These are phyloP conservation scores for Nicotiana attenuata DNA, from an alignment of 257 asterid genomes.

Conservation along the genomic window DNA sequence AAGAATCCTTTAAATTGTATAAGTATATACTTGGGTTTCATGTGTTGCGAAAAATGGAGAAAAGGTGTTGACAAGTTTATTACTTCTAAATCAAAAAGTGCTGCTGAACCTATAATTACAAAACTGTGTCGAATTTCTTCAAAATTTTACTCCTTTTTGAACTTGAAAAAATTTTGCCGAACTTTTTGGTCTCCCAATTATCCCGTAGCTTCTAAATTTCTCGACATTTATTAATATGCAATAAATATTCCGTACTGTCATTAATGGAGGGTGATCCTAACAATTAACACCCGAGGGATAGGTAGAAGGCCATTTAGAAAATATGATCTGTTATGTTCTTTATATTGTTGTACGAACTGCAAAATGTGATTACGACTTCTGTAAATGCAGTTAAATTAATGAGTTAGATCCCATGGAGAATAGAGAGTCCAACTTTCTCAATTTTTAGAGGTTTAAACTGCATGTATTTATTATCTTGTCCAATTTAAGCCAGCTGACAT, in stretches of 20 bases:
- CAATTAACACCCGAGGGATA: neutral
- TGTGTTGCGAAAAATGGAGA: neutral
- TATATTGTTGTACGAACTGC: too few relatives aligned
- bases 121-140: neutral
- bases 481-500: too few relatives aligned
- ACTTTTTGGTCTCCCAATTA: neutral
- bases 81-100: neutral
- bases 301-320: neutral
- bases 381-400: too few relatives aligned
- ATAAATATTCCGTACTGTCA: neutral
- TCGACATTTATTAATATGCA: neutral
- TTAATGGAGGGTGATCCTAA: too few relatives aligned
- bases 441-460: too few relatives aligned
- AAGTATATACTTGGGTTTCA: neutral
- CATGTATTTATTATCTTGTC: too few relatives aligned
- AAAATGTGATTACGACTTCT: too few relatives aligned
- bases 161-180: neutral
- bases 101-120: neutral
- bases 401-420: too few relatives aligned
- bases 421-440: too few relatives aligned
- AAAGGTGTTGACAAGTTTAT: neutral
- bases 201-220: neutral
- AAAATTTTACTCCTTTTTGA: neutral
- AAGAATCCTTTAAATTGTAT: neutral
- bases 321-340: too few relatives aligned